Conservation (phyloP, 768 basidiomycete species). For the Chalciporus chontae region DNA sequence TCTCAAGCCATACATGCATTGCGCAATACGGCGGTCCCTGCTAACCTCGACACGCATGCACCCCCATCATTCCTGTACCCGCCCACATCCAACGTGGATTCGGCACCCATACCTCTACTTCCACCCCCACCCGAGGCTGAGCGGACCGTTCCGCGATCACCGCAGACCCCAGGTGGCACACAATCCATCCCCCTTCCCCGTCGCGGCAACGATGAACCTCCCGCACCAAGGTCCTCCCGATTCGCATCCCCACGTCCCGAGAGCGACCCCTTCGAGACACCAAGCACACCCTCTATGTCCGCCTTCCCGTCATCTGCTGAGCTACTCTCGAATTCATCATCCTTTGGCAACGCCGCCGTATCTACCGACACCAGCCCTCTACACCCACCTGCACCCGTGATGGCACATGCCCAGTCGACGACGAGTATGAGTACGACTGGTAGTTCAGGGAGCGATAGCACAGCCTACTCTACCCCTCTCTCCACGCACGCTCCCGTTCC, state of each 20-base stretch:
- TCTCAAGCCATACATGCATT: slow-evolving; percentile 39
- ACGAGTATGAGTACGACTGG: slow-evolving; percentile 1
- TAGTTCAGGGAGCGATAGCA: slow-evolving; percentile 14
- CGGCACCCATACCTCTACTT: slow-evolving; percentile 10
- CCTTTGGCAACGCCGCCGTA: background rate
- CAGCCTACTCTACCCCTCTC: slow-evolving; percentile 12
- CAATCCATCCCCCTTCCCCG: slow-evolving; percentile 25
- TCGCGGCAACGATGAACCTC: slow-evolving; percentile 29
- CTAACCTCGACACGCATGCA: slow-evolving; percentile 12
- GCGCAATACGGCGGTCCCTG: slow-evolving; percentile 16
- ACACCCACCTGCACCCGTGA: background rate
- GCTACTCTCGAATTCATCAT: background rate
- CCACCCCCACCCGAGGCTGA: slow-evolving; percentile 14
- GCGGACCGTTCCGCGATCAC: slow-evolving; percentile 1
- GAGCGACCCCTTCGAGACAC: slow-evolving; percentile 28
- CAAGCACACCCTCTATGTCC: slow-evolving; percentile 28
- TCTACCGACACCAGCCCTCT: background rate
- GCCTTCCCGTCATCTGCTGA: slow-evolving; percentile 25
- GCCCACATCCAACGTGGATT: slow-evolving; percentile 8
- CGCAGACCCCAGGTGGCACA: slow-evolving; percentile 25
- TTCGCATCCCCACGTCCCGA: background rate
- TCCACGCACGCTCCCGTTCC: slow-evolving; percentile 1
- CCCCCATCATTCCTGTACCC: slow-evolving; percentile 25
- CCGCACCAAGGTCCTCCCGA: slow-evolving; percentile 19
- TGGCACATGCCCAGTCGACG: slow-evolving; percentile 5